Base-by-base conservation (phyloP, 306 rosid species). In the Elaeagnus macrophylla region DNA sequence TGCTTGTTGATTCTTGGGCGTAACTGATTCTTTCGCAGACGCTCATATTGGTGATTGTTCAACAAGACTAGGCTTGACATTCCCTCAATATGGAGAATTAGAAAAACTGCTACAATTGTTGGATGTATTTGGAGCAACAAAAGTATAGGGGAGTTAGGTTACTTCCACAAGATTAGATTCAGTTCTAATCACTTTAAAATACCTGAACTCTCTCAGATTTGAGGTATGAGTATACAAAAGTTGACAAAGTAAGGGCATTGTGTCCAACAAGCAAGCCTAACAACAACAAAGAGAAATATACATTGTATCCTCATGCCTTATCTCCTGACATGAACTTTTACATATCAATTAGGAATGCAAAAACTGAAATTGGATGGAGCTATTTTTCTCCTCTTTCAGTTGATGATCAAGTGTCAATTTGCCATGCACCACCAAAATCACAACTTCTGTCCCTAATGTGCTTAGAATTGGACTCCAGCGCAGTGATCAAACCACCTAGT, bases 171-270 rank as follows among this genome's bases (percentile, higher is more conserved):
- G 48, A 43, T 43, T 10, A 43, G 14, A n/a, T 8, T 43, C n/a
- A 62, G 58, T 35, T 52, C 37, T 13, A 57, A 60, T 7, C 10
- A 0, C 0, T 5, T 43, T 43, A 9, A 8, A 11, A 32, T 47
- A 48, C 6, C 10, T 14, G 38, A 18, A 18, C 3, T 46, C 3
- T 46, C 56, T 55, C 41, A 20, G 74, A 45, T 37, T 15, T 18
- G 14, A 64, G 69, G 70, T 86, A 86, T 16, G 19, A 74, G 70
- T 80, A 86, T 32, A 76, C 83, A 40, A 61, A 59, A 50, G 57
- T 73, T 12, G 75, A 69, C 7, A 60, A 5, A 38, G 84, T 60
- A 8, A 77, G 40, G 13, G 48, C 37, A 53, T 59, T 61, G 39
- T 86, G 88, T 57, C 68, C 62, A 9, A 35, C 47, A 41, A 14